Evolutionary conservation across 805 yeast species (phyloP), one percentile per base, ranked within the genome.

Genomic region (Tetrapisispora taiwanensis): DNA sequence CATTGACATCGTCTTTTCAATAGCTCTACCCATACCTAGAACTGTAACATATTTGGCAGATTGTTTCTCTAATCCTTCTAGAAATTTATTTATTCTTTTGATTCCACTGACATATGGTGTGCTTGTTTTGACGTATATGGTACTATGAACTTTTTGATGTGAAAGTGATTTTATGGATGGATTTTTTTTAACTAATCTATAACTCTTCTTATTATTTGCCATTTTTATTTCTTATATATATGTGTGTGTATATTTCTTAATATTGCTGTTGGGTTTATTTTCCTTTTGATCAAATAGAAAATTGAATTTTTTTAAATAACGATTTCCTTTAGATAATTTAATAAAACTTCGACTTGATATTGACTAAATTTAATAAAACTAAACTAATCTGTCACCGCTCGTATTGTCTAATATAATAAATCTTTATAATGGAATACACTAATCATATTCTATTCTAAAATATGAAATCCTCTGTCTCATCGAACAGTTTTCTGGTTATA

Each of bases 31-130:
- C 82, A 85, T 79, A 0, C 94, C 96, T 44, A 75, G 62, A 3
- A 88, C 72, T 9, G 24, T 68, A 7, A 86, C 69, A 54, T 67
- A 75, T 24, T 66, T 65, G 17, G 60, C 63, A n/a, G 67, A 65
- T 12, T 67, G 68, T 32, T 67, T 69, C 44, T 70, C 70, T 45
- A 76, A 68, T 39, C 69, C 71, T 5, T 59, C 65, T 19, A 86
- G 58, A 42, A 71, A 66, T 54, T 76, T 78, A 34, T 70, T 70
- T 2, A 81, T 72, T 42, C 84, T 70, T 54, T 86, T 86, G 35
- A 86, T 54, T 0, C 84, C 87, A 10, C 90, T 75, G 12, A 85
- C 70, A 53, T 71, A 84, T 2, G 95, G 92, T 3, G 95, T 82
- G 1, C 63, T 59, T 1, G 81, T 62, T 50, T 84, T 82, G 31